A percentile compares a stretch with the other conserved stretches of the same genome.
phyloP scores from a whole-genome alignment of 2,329 filamentous ascomycete genomes.

The Elsinoe necatrix region DNA sequence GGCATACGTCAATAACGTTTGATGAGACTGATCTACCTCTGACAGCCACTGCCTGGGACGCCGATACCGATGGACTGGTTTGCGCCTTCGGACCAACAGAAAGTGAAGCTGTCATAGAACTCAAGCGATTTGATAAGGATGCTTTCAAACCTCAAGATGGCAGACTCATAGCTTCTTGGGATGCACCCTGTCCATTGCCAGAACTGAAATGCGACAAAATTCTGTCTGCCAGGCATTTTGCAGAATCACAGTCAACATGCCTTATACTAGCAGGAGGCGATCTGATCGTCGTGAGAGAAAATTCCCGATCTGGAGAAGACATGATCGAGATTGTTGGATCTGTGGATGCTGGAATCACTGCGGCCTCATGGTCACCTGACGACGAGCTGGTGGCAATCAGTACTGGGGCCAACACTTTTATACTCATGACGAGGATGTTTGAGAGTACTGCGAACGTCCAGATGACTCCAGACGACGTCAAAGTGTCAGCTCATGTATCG shows the following conservation, averaged over 20 bases:
- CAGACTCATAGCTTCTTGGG: constrained; percentile 68
- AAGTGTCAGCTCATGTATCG: constrained; percentile 80
- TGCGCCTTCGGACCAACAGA: constrained; percentile 75
- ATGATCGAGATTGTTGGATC: constrained; percentile 93
- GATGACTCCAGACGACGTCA: constrained; percentile 68
- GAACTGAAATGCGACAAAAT: constrained; percentile 68
- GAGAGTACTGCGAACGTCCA: constrained; percentile 70
- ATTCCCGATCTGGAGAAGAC: constrained; percentile 56
- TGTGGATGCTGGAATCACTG: constrained; percentile 82
- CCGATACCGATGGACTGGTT: constrained; percentile 65
- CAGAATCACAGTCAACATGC: constrained; percentile 68
- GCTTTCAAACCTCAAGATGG: constrained; percentile 35
- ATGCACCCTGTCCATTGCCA: constrained; percentile 71
- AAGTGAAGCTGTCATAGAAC: constrained; percentile 62
- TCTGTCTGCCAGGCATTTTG: constrained; percentile 74
- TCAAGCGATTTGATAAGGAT: constrained; percentile 47
- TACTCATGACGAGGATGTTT: constrained; percentile 90
- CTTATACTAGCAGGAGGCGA: constrained; percentile 84
- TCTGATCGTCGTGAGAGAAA: constrained; percentile 75
- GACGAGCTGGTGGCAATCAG: constrained; percentile 81
- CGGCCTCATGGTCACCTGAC: constrained; percentile 88
- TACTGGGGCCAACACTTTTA: constrained; percentile 67
- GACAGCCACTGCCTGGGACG: constrained; percentile 79
- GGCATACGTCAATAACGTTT: constrained; percentile 57
- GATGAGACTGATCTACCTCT: constrained; percentile 50